These are phyloP conservation scores for Sphagnum tenellum DNA, from an alignment of 225 moss, liverwort and hornwort species.

Conservation along the genomic window DNA sequence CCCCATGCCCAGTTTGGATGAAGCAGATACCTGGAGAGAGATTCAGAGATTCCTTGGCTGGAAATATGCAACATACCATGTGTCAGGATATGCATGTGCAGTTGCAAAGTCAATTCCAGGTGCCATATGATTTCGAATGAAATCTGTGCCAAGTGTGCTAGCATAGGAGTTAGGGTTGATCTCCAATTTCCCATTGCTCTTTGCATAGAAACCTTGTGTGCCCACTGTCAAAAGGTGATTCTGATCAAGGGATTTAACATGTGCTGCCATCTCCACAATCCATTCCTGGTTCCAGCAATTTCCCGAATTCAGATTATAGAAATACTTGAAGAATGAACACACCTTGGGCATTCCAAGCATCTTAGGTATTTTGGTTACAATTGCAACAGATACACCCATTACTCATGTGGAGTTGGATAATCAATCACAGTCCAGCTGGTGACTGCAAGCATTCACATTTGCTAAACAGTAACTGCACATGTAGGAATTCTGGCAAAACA, in stretches of 20 bases:
- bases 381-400: no score
- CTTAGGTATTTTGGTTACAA: no score
- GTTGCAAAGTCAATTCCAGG: constrained; percentile 61
- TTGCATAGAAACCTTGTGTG: constrained; percentile 55
- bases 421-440: no score
- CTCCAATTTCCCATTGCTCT: constrained; percentile 18
- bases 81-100: constrained; percentile 57
- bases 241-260: constrained; percentile 49
- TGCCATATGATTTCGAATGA: constrained; percentile 34
- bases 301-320: no score
- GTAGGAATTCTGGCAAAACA: no score
- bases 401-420: no score
- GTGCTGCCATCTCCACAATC: constrained; percentile 52
- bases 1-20: no score
- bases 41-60: neutral
- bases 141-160: constrained; percentile 50
- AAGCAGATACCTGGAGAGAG: neutral
- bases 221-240: constrained; percentile 63
- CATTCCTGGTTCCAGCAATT: constrained; percentile 31
- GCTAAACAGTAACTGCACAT: no score
- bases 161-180: constrained; percentile 38
- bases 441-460: no score
- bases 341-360: no score
- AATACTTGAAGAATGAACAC: no score
- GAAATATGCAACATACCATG: constrained; percentile 28